Base-by-base conservation (phyloP, 179 eudicot genomes). In the Nepenthes alata region DNA sequence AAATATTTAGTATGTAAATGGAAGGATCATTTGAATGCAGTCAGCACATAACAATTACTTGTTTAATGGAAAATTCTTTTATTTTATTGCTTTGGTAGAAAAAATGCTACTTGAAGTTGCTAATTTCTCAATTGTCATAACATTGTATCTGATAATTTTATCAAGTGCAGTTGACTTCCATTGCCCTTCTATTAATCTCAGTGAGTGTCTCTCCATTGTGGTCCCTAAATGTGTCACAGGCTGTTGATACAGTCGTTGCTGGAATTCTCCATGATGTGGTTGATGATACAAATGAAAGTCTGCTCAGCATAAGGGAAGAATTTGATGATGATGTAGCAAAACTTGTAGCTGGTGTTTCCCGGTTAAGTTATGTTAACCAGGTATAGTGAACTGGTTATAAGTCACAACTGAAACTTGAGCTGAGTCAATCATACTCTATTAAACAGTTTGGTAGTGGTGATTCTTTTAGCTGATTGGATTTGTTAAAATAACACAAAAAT, bases 261-360 rank as follows among this genome's bases (percentile, higher is more conserved):
- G 97, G 96, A 60, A 88, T 91, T 77, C 95, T 91, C 56, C 97
- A 91, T 77, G 97, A 91, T 59, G 88, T 91, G 55, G 69, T 88
- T 72, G 97, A 91, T 73, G 97, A 91, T 77, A 88, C 97, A 35
- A 62, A 69, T 72, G 87, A 82, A 70, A 71, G 72, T 70, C 72
- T 86, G 67, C 66, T 56, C 58, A 76, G 70, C 70, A 74, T 91
- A 59, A 78, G 82, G 73, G 77, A 74, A 59, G 84, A 67, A 65
- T 91, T 91, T 73, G 96, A 83, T 66, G 71, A 75, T 70, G 97
- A 88, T 70, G 89, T 91, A 45, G 83, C 91, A 63, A 80, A 80
- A 66, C 62, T 91, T 75, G 97, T 91, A 37, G 85, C 97, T 79
- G 96, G 89, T 68, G 97, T 91, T 70, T 91, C 97, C 60, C 82